Conservation (phyloP, 805 yeast genomes). For the Zygoascus biomembranicola region DNA sequence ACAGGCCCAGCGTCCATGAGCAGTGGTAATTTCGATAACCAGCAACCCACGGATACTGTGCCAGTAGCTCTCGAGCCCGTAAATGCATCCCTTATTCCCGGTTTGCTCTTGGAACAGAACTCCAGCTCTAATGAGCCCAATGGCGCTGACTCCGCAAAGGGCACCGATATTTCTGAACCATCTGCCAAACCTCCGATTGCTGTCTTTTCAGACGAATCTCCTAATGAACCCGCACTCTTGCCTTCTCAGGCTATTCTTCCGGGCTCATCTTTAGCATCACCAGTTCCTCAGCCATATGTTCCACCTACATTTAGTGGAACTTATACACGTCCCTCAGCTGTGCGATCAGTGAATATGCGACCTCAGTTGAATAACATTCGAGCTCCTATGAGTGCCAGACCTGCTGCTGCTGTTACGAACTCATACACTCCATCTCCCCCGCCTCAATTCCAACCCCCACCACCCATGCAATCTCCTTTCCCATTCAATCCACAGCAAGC, state of each 20-base stretch:
- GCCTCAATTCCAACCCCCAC: not conserved
- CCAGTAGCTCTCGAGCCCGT: not conserved
- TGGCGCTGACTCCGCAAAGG: not conserved
- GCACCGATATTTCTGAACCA: not conserved
- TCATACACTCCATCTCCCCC: not conserved
- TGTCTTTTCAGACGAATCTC: conserved; percentile 1
- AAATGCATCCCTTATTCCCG: not conserved
- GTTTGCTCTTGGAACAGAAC: not conserved
- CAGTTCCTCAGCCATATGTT: not conserved
- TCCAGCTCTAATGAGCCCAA: not conserved
- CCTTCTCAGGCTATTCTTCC: not conserved
- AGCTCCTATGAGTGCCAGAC: too few species aligned
- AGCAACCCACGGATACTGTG: not conserved
- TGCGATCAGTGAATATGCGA: not conserved
- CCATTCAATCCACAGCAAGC: not conserved
- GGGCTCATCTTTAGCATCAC: not conserved
- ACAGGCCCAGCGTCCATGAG: not conserved
- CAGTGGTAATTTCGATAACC: not conserved
- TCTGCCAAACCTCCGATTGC: not conserved
- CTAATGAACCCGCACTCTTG: not conserved
- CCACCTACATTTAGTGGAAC: not conserved
- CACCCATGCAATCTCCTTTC: not conserved
- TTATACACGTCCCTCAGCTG: not conserved
- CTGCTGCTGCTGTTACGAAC: too few species aligned
- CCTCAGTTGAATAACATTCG: too few species aligned